Evolutionary conservation across 768 basidiomycete species (phyloP), one percentile per base, ranked within the genome.

Genomic region (Rhodotorula taiwanensis): DNA sequence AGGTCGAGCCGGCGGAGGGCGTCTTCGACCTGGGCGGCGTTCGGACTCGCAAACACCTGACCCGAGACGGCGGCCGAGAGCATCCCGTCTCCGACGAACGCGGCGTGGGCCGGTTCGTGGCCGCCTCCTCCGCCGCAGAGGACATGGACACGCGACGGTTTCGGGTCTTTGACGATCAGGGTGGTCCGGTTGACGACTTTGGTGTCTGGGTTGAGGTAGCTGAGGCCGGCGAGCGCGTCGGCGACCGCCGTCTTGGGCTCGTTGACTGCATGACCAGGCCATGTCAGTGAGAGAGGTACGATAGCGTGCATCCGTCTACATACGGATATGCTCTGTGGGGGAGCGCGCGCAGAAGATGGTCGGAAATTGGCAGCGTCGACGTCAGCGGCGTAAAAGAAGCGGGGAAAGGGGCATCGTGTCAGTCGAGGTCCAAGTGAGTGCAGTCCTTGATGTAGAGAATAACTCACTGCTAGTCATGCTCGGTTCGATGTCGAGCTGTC

Each of bases 61-160:
- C 93, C 93, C 69, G 86, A 89, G 13, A 94, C 87, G 36, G 91
- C 89, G 41, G 84, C 87, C 42, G 84, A 83, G 45, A 94, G 78
- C 70, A 92, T 85, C 31, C 91, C 91, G 63, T 83, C 76, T 44
- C 89, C 91, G n/a, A 94, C 90, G 70, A 87, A 92, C 3, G 83
- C 87, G 8, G 88, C 83, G 76, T 92, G 90, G 21, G 90, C 83
- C 11, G 93, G 93, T 72, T 95, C 93, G 73, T 95, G 93, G 8
- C 93, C 83, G 43, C 73, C 72, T 57, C 89, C 89, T 9, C 89
- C 89, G 14, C 89, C 89, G 71, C 86, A 89, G 70, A 91, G 79
- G 20, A 91, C 78, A 4, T 86, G 82, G 47, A 91, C 89, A 72
- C 31, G 30, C 27, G 45, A 34, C n/a, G 44, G 28, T 1, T 82